Evolutionary conservation across 768 basidiomycete species (phyloP).

Genomic region (Pisolithus marmoratus): DNA sequence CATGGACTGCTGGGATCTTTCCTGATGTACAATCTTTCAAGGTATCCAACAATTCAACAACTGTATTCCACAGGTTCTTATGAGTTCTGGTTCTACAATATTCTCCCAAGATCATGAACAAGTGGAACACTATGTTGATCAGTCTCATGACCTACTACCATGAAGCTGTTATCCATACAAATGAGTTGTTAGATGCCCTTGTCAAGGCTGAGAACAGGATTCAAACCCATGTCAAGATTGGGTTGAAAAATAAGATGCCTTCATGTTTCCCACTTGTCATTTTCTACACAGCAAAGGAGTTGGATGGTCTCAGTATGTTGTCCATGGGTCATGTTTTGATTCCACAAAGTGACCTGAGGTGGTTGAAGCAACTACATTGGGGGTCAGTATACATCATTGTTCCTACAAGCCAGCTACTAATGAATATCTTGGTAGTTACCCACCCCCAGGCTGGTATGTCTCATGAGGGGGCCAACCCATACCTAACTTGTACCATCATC

Average conservation of each 20-base stretch:
- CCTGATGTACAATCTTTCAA: slow-evolving; percentile 19
- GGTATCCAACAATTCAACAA: slow-evolving; percentile 97
- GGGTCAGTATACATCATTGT: slow-evolving; percentile 35
- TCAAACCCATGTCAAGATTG: slow-evolving; percentile 98
- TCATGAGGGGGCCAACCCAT: slow-evolving; percentile 93
- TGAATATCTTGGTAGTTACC: slow-evolving; percentile 50
- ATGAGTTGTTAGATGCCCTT: slow-evolving; percentile 89
- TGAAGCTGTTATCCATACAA: slow-evolving; percentile 96
- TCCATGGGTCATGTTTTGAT: slow-evolving; percentile 99
- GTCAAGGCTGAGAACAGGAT: slow-evolving; percentile 99
- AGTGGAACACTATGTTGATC: slow-evolving; percentile 97
- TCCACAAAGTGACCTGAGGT: slow-evolving; percentile 94
- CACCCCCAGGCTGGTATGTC: slow-evolving; percentile 99
- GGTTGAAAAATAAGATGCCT: slow-evolving; percentile 99
- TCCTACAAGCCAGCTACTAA: not conserved
- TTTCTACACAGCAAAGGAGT: slow-evolving; percentile 96
- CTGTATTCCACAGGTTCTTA: slow-evolving; percentile 90
- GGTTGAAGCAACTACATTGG: slow-evolving; percentile 96
- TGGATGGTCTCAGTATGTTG: slow-evolving; percentile 97
- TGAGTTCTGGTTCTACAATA: slow-evolving; percentile 98
- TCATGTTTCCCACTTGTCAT: slow-evolving; percentile 96
- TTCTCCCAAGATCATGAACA: slow-evolving; percentile 99
- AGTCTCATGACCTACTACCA: slow-evolving; percentile 98
- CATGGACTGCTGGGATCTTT: not conserved
- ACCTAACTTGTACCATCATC: slow-evolving; percentile 94